Base-by-base conservation (phyloP, 129 eudicot genomes). In the Centella asiatica region DNA sequence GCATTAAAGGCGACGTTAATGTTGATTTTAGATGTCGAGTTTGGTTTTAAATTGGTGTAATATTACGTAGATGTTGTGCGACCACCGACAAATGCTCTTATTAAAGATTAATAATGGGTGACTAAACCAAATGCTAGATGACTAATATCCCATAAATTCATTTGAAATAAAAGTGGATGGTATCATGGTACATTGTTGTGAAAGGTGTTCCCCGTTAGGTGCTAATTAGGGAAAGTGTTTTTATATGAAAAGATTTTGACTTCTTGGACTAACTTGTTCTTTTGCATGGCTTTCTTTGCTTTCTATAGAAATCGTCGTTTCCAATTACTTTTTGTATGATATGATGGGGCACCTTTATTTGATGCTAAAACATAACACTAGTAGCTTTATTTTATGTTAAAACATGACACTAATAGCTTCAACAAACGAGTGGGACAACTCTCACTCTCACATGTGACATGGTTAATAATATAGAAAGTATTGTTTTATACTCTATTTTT, bases 261-360 rank as follows among this genome's bases (percentile, higher is more conserved):
- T 37, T 57, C 25, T 13, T 24, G 13, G 4, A 42, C 47, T 4
- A 11, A n/a, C 19, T 42, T n/a, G n/a, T 22, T 23, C 26, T 3
- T n/a, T 57, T 31, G 44, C 18, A 57, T 57, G 62, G 44, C 26
- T 31, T 32, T n/a, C 44, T 23, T 31, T 31, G 44, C 44, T 57
- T 31, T 57, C 44, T 57, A 44, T 10, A 32, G 37, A 25, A 57
- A 19, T 57, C 62, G 32, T 57, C 62, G 32, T 57, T 18, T 57
- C 44, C 8, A 2, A 15, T 32, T 37, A 12, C 44, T 56, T 57
- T 32, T 27, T 18, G 2, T 55, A 55, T 28, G 59, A 57, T 57
- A 29, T n/a, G 62, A 57, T 57, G 62, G 62, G 28, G 3, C 36
- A 8, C 26, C 26, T 57, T 6, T 17, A 44, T 57, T 32, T 31